phyloP scores from a whole-genome alignment of 371 early-diverging fungal genomes.

The Zychaea mexicana region DNA sequence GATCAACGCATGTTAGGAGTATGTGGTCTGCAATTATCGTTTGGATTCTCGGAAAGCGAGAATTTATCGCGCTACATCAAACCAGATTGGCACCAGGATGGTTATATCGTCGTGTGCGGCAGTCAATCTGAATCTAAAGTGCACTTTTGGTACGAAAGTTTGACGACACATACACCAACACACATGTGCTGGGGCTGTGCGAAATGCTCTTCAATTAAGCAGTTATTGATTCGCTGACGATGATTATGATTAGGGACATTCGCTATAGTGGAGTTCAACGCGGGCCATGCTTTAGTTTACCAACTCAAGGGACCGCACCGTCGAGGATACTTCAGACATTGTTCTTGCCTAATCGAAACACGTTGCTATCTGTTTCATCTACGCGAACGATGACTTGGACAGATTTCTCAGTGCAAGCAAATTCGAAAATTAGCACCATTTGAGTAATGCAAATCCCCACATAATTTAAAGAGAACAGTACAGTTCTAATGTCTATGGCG shows the following conservation, averaged over 20 bases:
- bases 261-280: constrained; percentile 28
- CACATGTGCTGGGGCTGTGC: too few species aligned
- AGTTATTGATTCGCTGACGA: too few species aligned
- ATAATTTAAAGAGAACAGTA: too few species aligned
- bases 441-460: too few species aligned
- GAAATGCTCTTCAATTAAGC: too few species aligned
- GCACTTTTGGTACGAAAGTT: constrained; percentile 36
- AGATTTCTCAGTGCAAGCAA: constrained; percentile 30
- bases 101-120: constrained; percentile 41
- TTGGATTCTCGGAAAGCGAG: constrained; percentile 35
- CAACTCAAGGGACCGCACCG: not conserved
- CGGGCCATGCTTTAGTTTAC: constrained; percentile 20
- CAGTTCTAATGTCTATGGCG: too few species aligned
- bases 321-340: constrained; percentile 20
- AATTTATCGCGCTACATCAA: constrained; percentile 34
- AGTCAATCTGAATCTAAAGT: constrained; percentile 27
- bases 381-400: constrained; percentile 31
- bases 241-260: constrained; percentile 35
- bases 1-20: constrained; percentile 26
- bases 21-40: constrained; percentile 22
- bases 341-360: constrained; percentile 29
- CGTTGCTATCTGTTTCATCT: constrained; percentile 26
- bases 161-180: not conserved
- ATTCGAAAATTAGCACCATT: not conserved
- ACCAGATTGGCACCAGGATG: constrained; percentile 44